Evolutionary conservation across 2,329 filamentous ascomycete species (phyloP).

Genomic region (Xylariaceae sp.): DNA sequence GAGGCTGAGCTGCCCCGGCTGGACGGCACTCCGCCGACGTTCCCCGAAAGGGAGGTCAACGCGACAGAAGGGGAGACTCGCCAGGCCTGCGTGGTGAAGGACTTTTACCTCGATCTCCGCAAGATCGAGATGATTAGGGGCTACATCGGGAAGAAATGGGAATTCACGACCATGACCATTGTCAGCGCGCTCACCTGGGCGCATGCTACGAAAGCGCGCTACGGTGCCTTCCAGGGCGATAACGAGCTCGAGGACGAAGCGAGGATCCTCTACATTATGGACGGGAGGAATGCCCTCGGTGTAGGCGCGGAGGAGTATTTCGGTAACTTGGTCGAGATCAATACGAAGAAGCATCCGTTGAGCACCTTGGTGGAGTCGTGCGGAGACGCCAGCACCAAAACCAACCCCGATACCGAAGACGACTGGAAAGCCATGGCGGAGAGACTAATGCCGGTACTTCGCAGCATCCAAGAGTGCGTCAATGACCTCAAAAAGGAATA

Average conservation of each 20-base stretch:
- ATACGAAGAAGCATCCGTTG: not conserved
- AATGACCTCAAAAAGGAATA: conserved; percentile 1
- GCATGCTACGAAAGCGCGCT: conserved; percentile 5
- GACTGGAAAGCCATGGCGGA: not conserved
- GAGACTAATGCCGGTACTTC: not conserved
- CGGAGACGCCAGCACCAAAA: too few species aligned
- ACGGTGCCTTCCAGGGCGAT: not conserved
- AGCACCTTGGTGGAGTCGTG: conserved; percentile 1
- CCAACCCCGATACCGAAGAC: too few species aligned
- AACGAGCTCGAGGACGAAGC: too few species aligned
- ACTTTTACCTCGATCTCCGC: too few species aligned
- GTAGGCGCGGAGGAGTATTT: conserved; percentile 4
- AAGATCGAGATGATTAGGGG: not conserved
- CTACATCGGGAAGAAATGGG: not conserved
- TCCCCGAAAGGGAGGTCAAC: too few species aligned
- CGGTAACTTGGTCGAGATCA: conserved; percentile 6
- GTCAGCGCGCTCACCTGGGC: conserved; percentile 5
- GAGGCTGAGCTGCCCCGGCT: too few species aligned
- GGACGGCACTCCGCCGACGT: too few species aligned
- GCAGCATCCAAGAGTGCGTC: conserved; percentile 3
- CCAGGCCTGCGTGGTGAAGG: too few species aligned
- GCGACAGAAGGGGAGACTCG: too few species aligned
- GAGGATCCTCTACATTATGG: conserved; percentile 6
- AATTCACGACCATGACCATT: conserved; percentile 1
- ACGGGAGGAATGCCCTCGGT: conserved; percentile 1